phyloP scores from a whole-genome alignment of 2,329 filamentous ascomycete species.

The Hypoxylon sp. region DNA sequence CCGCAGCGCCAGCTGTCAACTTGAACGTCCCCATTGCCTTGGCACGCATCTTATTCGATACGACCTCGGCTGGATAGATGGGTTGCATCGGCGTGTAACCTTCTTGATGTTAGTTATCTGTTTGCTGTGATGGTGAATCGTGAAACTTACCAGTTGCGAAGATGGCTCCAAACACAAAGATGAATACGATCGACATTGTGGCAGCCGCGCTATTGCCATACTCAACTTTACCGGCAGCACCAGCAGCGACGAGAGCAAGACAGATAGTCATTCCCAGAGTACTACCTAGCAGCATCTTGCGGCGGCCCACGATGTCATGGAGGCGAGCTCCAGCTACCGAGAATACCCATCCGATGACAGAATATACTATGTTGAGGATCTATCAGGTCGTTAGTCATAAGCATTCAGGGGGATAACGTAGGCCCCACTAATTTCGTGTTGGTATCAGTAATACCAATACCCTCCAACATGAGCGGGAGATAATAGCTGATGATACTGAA shows the following conservation, averaged over 20 bases:
- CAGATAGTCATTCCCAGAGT: conserved; percentile 57
- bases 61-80: conserved; percentile 58
- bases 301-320: conserved; percentile 59
- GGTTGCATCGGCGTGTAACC: conserved; percentile 59
- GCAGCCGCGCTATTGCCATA: conserved; percentile 56
- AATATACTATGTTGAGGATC: conserved; percentile 58
- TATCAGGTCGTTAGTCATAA: conserved; percentile 11
- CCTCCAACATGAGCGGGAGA: conserved; percentile 58
- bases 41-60: conserved; percentile 58
- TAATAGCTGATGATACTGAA: conserved; percentile 58
- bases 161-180: conserved; percentile 58
- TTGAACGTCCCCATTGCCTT: conserved; percentile 58
- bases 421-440: conserved; percentile 56
- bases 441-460: conserved; percentile 58
- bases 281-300: conserved; percentile 58
- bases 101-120: conserved; percentile 26
- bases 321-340: conserved; percentile 57
- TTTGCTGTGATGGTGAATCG: neutral
- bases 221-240: conserved; percentile 55
- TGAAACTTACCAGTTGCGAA: conserved; percentile 50
- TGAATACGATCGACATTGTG: conserved; percentile 57
- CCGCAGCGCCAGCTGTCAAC: conserved; percentile 57
- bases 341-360: conserved; percentile 58
- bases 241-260: conserved; percentile 57
- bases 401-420: neutral